Evolutionary conservation across 2,329 filamentous ascomycete species (phyloP), one percentile per base, ranked within the genome.

Genomic region (Alternaria gansuensis): DNA sequence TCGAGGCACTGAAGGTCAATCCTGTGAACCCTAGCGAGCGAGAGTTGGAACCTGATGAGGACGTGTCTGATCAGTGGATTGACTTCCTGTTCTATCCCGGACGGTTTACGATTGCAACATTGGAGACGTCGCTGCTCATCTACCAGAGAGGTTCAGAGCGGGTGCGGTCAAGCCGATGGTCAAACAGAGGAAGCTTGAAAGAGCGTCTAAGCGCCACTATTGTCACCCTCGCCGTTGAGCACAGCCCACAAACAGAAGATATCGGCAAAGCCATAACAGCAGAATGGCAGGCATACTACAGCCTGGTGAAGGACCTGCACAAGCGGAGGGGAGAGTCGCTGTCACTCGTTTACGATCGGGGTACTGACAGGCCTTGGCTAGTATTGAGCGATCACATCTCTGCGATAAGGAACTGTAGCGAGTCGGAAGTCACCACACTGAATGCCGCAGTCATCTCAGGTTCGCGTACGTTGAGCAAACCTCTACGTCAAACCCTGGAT

Each of bases 221-320:
- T 34, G 87, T 88, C 14, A 85, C 87, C 6, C 90, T 90, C 10
- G 87, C 91, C 13, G 83, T 85, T 0, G 80, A 81, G 29, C 83
- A 87, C 13, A 87, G 87, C 13, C 85, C 91, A 77, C 90, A 96
- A 70, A 92, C 91, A 67, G 87, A 90, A 24, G 84, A 88, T 57
- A 95, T 93, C 74, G 85, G 90, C 56, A 81, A 83, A 33, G 88
- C 91, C 31, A 88, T 90, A 52, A 90, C 95, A 72, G 84, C 86
- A 10, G 93, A 97, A 75, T 99, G 95, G 95, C 88, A 90, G 63
- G 87, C 91, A 50, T 96, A 96, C 77, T 97, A 93, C 80, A 88
- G 93, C 31, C 84, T 98, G 17, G 84, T 96, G 17, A 84, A 91
- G 11, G 93, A 97, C 74, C 81, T 99, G 39, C 93, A 98, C 74